phyloP scores from a whole-genome alignment of 2,329 filamentous ascomycete species.

The Aspergillus awamori region DNA sequence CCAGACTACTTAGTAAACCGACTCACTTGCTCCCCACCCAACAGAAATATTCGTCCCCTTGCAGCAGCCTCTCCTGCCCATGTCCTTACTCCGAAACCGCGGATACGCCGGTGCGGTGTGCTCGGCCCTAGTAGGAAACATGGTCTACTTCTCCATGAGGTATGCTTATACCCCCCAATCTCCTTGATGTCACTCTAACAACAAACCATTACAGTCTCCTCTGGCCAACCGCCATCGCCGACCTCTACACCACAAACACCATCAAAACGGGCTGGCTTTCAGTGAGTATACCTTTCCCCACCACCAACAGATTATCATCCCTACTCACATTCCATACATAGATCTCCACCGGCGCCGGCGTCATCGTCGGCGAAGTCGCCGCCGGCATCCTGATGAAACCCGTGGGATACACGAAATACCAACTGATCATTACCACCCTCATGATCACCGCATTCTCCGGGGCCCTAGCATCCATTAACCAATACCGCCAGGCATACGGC shows the following conservation, averaged over 20 bases:
- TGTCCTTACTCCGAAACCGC: constrained; percentile 6
- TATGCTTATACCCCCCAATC: neutral
- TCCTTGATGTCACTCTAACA: too few species aligned
- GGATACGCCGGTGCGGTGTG: constrained; percentile 4
- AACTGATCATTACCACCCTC: neutral
- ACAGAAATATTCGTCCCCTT: constrained; percentile 8
- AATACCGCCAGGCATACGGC: constrained; percentile 1
- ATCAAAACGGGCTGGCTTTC: constrained; percentile 6
- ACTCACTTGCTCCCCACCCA: neutral
- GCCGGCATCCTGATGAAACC: constrained; percentile 5
- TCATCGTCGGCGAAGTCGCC: constrained; percentile 3
- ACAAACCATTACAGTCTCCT: neutral
- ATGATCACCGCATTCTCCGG: constrained; percentile 9
- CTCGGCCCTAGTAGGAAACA: constrained; percentile 7
- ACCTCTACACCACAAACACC: constrained; percentile 5
- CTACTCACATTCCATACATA: neutral
- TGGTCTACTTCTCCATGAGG: constrained; percentile 11
- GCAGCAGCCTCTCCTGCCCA: constrained; percentile 3
- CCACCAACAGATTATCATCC: neutral
- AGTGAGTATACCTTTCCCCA: neutral
- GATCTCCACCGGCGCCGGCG: constrained; percentile 5
- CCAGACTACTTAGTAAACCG: neutral
- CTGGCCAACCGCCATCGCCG: neutral
- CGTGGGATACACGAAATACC: constrained; percentile 4
- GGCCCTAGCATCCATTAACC: constrained; percentile 5